Conservation (phyloP, 2,329 filamentous ascomycete species). For the Basipetospora chlamydospora region DNA sequence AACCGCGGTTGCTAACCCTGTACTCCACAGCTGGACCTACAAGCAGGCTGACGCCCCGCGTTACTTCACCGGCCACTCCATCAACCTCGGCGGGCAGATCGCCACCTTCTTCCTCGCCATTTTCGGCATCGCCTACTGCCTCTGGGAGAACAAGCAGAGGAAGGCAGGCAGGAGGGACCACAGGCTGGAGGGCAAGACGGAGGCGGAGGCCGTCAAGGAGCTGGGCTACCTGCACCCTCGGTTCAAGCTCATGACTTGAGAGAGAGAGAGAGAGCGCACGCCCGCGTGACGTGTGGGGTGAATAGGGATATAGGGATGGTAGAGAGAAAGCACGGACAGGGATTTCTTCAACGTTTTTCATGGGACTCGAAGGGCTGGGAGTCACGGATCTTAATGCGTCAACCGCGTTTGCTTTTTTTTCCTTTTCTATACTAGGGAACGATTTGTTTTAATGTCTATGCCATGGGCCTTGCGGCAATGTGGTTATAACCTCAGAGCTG, state of each 20-base stretch:
- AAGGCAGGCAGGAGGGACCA: constrained; percentile 15
- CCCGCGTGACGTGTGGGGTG: neutral
- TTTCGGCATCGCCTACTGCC: constrained; percentile 35
- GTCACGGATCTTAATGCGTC: too few species aligned
- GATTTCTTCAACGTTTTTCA: too few species aligned
- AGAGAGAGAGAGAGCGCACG: too few species aligned
- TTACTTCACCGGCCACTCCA: constrained; percentile 36
- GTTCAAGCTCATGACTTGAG: constrained; percentile 14
- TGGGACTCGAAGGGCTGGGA: too few species aligned
- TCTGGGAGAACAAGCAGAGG: constrained; percentile 27
- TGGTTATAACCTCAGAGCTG: too few species aligned
- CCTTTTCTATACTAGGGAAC: too few species aligned
- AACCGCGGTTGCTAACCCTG: neutral
- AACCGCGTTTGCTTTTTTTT: too few species aligned
- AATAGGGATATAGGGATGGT: neutral
- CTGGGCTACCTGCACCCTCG: constrained; percentile 17
- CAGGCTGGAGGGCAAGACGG: constrained; percentile 13
- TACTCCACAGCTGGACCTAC: constrained; percentile 33
- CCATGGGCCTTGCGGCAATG: too few species aligned
- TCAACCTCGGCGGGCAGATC: constrained; percentile 39
- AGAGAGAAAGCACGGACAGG: too few species aligned
- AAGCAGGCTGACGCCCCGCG: constrained; percentile 27
- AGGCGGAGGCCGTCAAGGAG: constrained; percentile 16
- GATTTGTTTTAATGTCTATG: too few species aligned
- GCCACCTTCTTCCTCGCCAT: constrained; percentile 26